Evolutionary conservation across 73 alveolate species (phyloP).

Genomic region (Uronychia setigera): DNA sequence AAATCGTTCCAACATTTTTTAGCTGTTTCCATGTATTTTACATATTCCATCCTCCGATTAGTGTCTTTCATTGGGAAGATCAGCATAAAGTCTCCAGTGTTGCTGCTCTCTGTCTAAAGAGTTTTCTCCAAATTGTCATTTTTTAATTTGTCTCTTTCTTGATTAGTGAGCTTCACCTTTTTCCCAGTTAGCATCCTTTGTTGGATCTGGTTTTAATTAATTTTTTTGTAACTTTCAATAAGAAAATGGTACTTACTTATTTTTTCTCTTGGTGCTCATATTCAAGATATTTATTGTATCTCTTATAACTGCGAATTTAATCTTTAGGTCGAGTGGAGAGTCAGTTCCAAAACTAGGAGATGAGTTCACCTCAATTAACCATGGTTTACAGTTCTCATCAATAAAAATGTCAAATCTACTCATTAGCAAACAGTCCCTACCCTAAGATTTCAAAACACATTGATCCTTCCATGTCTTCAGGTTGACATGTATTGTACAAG

Average conservation of each 20-base stretch:
- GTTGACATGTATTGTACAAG: constrained; percentile 43
- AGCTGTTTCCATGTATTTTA: background rate
- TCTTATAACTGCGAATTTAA: constrained; percentile 32
- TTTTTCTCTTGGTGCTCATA: constrained; percentile 3
- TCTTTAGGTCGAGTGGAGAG: constrained; percentile 42
- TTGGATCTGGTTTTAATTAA: background rate
- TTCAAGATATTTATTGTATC: constrained; percentile 43
- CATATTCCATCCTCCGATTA: background rate
- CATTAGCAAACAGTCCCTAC: background rate
- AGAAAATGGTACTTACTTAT: background rate
- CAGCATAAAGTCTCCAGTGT: background rate
- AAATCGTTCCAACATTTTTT: background rate
- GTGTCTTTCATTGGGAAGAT: background rate
- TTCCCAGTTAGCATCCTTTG: constrained; percentile 19
- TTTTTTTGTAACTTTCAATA: background rate
- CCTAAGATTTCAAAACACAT: constrained; percentile 65
- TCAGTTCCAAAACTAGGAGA: constrained; percentile 63
- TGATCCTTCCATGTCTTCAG: constrained; percentile 57
- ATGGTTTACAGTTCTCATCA: constrained; percentile 45
- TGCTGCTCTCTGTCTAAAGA: background rate
- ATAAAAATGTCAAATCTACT: constrained; percentile 43
- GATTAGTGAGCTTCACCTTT: constrained; percentile 7
- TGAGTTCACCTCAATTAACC: constrained; percentile 54
- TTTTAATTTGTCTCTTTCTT: constrained; percentile 8
- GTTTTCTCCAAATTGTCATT: background rate